Conservation (phyloP, 371 early-diverging fungal genomes). For the Syncephalis plumigaleata region DNA sequence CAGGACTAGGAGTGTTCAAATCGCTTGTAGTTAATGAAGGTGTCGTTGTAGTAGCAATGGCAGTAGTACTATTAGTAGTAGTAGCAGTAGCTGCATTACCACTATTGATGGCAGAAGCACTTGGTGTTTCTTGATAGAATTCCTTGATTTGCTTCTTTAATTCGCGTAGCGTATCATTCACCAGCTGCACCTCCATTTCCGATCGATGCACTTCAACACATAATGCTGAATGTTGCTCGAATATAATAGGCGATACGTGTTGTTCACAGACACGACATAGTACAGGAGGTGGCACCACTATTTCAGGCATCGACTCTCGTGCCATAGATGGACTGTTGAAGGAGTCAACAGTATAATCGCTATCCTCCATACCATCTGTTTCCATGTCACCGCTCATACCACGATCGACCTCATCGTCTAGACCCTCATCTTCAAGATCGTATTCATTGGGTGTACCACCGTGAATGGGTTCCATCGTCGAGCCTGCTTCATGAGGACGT, state of each 20-base stretch:
- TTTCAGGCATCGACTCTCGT: too few species aligned
- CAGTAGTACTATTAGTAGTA: too few species aligned
- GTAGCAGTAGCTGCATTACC: too few species aligned
- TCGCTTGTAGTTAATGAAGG: too few species aligned
- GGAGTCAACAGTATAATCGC: conserved; percentile 6
- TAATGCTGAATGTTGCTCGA: conserved; percentile 53
- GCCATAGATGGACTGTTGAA: conserved; percentile 14
- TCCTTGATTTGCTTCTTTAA: conserved; percentile 28
- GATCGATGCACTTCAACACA: conserved; percentile 65
- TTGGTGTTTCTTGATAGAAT: conserved; percentile 18
- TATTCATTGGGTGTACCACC: conserved; percentile 1
- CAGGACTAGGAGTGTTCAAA: conserved; percentile 5
- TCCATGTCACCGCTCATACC: neutral
- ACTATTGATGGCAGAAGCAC: too few species aligned
- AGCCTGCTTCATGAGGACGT: conserved; percentile 2
- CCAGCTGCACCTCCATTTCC: conserved; percentile 51
- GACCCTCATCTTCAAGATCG: too few species aligned
- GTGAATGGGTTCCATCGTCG: neutral
- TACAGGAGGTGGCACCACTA: conserved; percentile 19
- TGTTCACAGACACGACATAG: conserved; percentile 72
- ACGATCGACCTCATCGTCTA: neutral
- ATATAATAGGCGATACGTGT: conserved; percentile 45
- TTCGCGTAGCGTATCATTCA: conserved; percentile 55
- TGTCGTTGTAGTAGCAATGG: too few species aligned
- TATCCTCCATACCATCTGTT: neutral